phyloP scores from a whole-genome alignment of 2,329 filamentous ascomycete species.

The Alternaria arborescens region DNA sequence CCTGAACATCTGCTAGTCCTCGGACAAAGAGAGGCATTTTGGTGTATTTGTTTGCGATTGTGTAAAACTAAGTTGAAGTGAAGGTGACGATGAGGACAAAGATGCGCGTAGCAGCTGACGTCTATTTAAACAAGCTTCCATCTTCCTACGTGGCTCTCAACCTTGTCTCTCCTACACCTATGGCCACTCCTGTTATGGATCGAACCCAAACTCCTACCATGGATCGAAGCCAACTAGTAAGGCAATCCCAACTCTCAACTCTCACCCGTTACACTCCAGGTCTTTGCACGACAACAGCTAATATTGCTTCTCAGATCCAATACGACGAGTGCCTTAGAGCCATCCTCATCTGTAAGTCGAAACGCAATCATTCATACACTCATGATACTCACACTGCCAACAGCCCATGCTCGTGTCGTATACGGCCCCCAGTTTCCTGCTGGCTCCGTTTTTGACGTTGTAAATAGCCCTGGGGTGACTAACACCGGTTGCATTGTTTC shows the following conservation, averaged over 20 bases:
- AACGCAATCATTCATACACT: not conserved
- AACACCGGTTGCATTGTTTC: accelerated
- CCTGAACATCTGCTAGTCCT: too few species aligned
- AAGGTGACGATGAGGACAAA: not conserved
- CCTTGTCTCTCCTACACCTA: not conserved
- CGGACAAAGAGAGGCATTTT: too few species aligned
- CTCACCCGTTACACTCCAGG: not conserved
- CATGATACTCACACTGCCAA: too few species aligned
- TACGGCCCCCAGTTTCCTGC: not conserved
- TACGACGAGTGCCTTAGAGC: not conserved
- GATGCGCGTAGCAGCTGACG: too few species aligned
- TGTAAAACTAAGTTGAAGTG: not conserved
- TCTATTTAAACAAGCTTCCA: not conserved
- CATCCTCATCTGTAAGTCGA: not conserved
- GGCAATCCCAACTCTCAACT: too few species aligned
- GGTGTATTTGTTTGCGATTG: too few species aligned
- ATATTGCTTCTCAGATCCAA: not conserved
- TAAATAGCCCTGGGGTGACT: not conserved
- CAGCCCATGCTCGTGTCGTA: not conserved
- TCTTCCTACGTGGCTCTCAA: not conserved
- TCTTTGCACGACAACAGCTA: not conserved
- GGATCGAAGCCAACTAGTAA: too few species aligned
- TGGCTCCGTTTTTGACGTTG: not conserved
- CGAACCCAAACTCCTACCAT: too few species aligned
- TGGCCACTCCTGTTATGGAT: too few species aligned